Evolutionary conservation across 2,329 filamentous ascomycete genomes (phyloP), one percentile per base, ranked within the genome.

Genomic region (Aphanocladium album): DNA sequence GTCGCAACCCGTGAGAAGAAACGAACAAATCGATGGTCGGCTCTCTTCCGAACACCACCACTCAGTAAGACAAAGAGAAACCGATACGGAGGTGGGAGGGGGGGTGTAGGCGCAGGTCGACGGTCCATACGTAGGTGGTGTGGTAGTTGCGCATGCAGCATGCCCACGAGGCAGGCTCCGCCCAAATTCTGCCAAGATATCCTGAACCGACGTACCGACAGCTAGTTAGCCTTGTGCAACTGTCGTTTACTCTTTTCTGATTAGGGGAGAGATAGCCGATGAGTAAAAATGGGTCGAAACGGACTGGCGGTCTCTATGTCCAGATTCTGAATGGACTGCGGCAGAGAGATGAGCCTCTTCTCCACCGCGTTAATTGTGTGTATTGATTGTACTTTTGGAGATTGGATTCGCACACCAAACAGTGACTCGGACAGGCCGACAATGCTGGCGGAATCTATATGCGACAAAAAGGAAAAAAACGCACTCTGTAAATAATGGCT

Each of bases 201-300:
- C 37, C n/a, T 21, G 39, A 33, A 55, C 52, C 52, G 52, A 41
- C 27, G 8, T 25, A n/a, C 41, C 30, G 30, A 41, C 41, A 35
- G 21, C 53, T 43, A 46, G 53, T 27, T 39, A 39, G 35, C 39
- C 19, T 47, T 35, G 41, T 56, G 27, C 19, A 55, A n/a, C 39
- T 46, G 53, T 56, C 53, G 53, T 56, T 56, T 56, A 47, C 53
- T 16, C 16, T 12, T 56, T 56, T 47, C 46, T 27, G 27, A 25
- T 27, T 25, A 46, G 27, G 21, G 33, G 39, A 16, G n/a, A 56
- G 53, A 47, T 46, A 16, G 8, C 17, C 53, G 41, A 47, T 25
- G 19, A 25, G n/a, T 5, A 23, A 56, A 56, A 47, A 23, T 25
- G 53, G 53, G 53, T 17, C 37, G 16, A 33, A 19, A 17, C 3